These are phyloP conservation scores for Flaveria floridana DNA, from an alignment of 140 eudicot genomes.

Conservation along the genomic window DNA sequence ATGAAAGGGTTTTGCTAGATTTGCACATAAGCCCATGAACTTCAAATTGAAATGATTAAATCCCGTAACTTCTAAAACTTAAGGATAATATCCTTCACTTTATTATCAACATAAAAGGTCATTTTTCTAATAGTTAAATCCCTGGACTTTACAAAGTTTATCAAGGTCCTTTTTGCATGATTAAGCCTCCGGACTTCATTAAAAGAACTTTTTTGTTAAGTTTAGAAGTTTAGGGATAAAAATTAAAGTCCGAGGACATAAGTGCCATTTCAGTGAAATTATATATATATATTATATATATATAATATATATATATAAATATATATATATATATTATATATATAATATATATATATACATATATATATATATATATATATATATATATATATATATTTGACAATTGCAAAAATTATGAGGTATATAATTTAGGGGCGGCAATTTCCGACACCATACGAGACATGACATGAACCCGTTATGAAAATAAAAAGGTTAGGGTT, in stretches of 20 bases:
- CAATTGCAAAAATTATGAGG: not conserved
- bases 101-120: not conserved
- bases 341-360: too few relatives aligned
- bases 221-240: not conserved
- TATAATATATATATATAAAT: too few relatives aligned
- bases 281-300: not conserved
- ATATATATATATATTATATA: too few relatives aligned
- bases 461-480: not conserved
- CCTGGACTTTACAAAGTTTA: too few relatives aligned
- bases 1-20: not conserved
- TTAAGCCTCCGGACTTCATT: not conserved
- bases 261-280: not conserved
- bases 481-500: not conserved
- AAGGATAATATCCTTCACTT: not conserved
- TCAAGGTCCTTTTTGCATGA: not conserved
- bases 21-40: not conserved
- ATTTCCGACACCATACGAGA: not conserved
- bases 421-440: not conserved
- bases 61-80: not conserved
- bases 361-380: too few relatives aligned
- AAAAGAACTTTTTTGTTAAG: not conserved
- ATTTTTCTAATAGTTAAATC: not conserved
- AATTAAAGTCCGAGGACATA: not conserved
- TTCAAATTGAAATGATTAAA: not conserved
- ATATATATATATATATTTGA: too few relatives aligned